These are phyloP conservation scores for Uncinocarpus reesii DNA, from an alignment of 2,329 filamentous ascomycete genomes.

Conservation along the genomic window DNA sequence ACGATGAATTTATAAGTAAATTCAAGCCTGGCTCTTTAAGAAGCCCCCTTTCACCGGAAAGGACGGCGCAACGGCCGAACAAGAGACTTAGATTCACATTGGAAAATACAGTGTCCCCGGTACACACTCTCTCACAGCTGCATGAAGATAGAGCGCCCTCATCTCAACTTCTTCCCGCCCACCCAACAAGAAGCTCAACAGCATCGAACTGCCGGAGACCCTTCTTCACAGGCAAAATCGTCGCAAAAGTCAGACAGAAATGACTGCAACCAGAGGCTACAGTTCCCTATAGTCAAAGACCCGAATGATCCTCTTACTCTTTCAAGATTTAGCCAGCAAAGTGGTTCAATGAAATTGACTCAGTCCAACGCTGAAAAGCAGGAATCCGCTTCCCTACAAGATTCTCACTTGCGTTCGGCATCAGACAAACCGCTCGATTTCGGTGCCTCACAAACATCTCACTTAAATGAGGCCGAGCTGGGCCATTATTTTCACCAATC, in stretches of 20 bases:
- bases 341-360: constrained; percentile 43
- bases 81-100: constrained; percentile 7
- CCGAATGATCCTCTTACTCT: constrained; percentile 54
- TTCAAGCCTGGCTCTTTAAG: constrained; percentile 21
- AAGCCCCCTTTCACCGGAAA: constrained; percentile 9
- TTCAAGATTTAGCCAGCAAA: constrained; percentile 57
- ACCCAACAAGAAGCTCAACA: neutral
- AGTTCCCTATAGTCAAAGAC: constrained; percentile 69
- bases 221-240: constrained; percentile 20
- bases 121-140: neutral
- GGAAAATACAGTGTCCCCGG: neutral
- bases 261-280: constrained; percentile 40
- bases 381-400: neutral
- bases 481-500: constrained; percentile 20
- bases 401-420: neutral
- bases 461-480: constrained; percentile 17
- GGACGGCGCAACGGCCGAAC: constrained; percentile 3
- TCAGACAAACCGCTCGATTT: neutral
- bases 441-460: constrained; percentile 5
- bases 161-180: neutral
- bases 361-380: constrained; percentile 17
- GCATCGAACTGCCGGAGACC: constrained; percentile 12
- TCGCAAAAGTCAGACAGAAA: constrained; percentile 25
- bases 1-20: constrained; percentile 24
- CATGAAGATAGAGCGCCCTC: neutral